Evolutionary conservation across 805 yeast species (phyloP).

Genomic region (Hanseniaspora singularis): DNA sequence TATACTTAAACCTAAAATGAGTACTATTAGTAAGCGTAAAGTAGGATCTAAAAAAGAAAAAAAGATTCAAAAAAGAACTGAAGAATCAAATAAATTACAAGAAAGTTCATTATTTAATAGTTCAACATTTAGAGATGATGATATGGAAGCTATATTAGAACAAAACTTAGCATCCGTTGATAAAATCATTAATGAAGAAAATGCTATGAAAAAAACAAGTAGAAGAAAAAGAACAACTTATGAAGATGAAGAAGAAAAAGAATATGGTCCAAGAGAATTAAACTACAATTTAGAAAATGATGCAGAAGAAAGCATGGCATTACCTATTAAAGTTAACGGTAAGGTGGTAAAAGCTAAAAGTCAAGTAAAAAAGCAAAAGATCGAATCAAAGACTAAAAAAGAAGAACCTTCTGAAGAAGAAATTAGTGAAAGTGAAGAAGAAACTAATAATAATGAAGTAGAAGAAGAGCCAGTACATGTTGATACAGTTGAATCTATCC

Average conservation of each 20-base stretch:
- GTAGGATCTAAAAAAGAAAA: constrained; percentile 19
- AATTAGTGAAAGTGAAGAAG: constrained; percentile 20
- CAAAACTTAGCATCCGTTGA: constrained; percentile 19
- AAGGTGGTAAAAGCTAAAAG: constrained; percentile 41
- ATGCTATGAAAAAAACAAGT: neutral
- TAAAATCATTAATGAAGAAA: constrained; percentile 15
- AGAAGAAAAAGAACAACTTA: constrained; percentile 24
- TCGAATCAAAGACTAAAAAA: constrained; percentile 17
- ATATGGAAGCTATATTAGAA: neutral
- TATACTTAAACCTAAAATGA: too few relatives aligned
- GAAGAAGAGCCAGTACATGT: constrained; percentile 30
- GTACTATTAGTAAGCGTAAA: constrained; percentile 3
- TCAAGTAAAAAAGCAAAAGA: constrained; percentile 18
- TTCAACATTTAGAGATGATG: constrained; percentile 19
- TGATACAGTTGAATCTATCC: constrained; percentile 44
- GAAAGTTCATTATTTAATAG: constrained; percentile 25
- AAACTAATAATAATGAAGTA: constrained; percentile 26
- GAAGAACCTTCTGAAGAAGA: constrained; percentile 17
- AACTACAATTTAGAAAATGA: constrained; percentile 33
- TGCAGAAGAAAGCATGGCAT: constrained; percentile 41
- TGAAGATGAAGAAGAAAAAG: constrained; percentile 69
- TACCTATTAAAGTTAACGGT: constrained; percentile 76
- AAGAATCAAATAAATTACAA: constrained; percentile 24
- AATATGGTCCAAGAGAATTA: constrained; percentile 67
- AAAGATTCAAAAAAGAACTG: constrained; percentile 24